phyloP scores from a whole-genome alignment of 176 grass and related monocot species.

The Luzula sylvatica region DNA sequence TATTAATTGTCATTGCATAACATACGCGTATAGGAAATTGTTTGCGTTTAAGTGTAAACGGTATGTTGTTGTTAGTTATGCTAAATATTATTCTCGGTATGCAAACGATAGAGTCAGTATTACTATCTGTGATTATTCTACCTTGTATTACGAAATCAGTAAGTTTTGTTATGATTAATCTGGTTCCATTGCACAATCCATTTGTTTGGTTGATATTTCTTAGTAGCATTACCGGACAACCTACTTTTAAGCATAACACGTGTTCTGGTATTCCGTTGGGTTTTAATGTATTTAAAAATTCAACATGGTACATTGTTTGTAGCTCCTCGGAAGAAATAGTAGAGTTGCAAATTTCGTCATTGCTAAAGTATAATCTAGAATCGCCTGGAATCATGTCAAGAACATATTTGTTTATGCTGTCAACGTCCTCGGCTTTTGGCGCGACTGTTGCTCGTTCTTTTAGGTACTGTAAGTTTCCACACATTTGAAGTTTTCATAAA shows the following conservation, averaged over 20 bases:
- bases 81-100: too few species aligned
- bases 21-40: too few species aligned
- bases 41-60: too few species aligned
- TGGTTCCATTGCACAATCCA: background rate
- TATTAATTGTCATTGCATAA: too few species aligned
- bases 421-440: background rate
- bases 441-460: background rate
- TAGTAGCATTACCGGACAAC: background rate
- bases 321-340: background rate
- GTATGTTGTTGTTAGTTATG: too few species aligned
- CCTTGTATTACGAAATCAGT: too few species aligned
- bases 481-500: too few species aligned
- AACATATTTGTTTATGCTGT: background rate
- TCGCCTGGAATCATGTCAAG: background rate
- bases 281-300: background rate
- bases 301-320: background rate
- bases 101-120: too few species aligned
- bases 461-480: background rate
- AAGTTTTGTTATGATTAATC: background rate
- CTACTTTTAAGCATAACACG: background rate
- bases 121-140: too few species aligned
- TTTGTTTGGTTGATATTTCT: background rate
- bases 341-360: background rate
- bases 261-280: too few species aligned
- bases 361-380: background rate